Conservation (phyloP, 225 moss, liverwort and hornwort genomes). For the Pseudisothecium myosuroides region DNA sequence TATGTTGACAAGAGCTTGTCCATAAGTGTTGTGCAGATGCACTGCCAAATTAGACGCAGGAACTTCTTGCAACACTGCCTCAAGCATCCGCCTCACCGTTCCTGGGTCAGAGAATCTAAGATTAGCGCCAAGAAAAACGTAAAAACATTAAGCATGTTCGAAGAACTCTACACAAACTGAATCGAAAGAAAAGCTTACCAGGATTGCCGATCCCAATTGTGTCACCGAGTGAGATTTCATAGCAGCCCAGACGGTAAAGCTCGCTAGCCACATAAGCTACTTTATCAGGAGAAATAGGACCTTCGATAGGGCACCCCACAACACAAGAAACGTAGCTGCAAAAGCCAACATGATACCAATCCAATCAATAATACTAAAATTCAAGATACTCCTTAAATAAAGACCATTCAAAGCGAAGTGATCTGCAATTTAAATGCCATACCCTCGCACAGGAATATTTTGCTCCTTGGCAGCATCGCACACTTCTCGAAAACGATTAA, state of each 20-base stretch:
- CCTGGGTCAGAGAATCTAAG: conserved; percentile 18
- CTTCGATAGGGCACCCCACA: conserved; percentile 90
- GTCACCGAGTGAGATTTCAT: conserved; percentile 93
- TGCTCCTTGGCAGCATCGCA: conserved; percentile 63
- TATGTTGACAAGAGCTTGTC: conserved; percentile 82
- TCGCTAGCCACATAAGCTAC: conserved; percentile 73
- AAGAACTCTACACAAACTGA: neutral
- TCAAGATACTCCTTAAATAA: neutral
- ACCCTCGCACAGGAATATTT: conserved; percentile 85
- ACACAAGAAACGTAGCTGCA: conserved; percentile 92
- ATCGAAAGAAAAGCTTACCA: conserved; percentile 22
- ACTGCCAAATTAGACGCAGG: conserved; percentile 69
- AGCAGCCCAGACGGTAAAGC: conserved; percentile 79
- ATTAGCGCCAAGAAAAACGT: neutral
- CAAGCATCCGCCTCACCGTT: conserved; percentile 79
- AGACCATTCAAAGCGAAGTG: neutral
- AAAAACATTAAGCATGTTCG: too few species aligned
- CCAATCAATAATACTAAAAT: neutral
- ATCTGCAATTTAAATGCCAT: neutral
- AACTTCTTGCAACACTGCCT: conserved; percentile 65
- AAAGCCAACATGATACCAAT: neutral
- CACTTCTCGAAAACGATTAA: conserved; percentile 62
- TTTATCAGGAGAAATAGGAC: conserved; percentile 44
- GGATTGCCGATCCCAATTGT: conserved; percentile 96
- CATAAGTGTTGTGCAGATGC: conserved; percentile 91